Percentiles rank a stretch among this genome's conserved stretches.
These are phyloP conservation scores for Suhomyces kunorum DNA, from an alignment of 1,139 yeast genomes.

Conservation along the genomic window DNA sequence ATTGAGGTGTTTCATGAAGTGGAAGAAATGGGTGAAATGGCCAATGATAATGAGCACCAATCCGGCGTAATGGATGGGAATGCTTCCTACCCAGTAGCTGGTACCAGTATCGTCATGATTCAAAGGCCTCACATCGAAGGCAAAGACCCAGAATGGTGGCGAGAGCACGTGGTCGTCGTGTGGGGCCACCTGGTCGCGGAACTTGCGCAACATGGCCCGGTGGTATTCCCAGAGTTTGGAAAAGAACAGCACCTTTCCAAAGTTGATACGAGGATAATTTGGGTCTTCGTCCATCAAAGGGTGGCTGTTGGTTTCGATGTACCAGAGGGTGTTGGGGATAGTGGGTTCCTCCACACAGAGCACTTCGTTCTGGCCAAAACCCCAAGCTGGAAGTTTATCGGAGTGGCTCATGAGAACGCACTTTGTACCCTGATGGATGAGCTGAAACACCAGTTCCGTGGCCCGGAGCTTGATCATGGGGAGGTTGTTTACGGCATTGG, in stretches of 20 bases:
- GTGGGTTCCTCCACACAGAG: constrained; percentile 69
- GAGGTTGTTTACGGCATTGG: constrained; percentile 31
- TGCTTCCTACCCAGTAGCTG: constrained; percentile 40
- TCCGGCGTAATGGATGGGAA: constrained; percentile 34
- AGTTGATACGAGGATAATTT: constrained; percentile 30
- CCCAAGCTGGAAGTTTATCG: constrained; percentile 68
- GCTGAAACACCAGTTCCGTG: constrained; percentile 56
- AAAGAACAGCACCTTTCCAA: constrained; percentile 23
- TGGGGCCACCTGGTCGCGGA: constrained; percentile 28
- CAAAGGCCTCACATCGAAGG: constrained; percentile 30
- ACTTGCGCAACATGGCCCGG: constrained; percentile 34
- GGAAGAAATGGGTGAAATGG: constrained; percentile 22
- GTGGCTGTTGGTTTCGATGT: constrained; percentile 61
- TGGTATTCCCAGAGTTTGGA: constrained; percentile 38
- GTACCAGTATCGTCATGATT: constrained; percentile 33
- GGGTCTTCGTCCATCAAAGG: constrained; percentile 42
- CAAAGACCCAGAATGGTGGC: constrained; percentile 45
- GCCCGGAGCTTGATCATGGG: constrained; percentile 49
- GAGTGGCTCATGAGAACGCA: constrained; percentile 68
- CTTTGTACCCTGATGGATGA: constrained; percentile 57
- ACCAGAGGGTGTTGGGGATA: constrained; percentile 61
- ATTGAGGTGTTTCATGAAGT: constrained; percentile 30
- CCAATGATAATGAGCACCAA: constrained; percentile 25
- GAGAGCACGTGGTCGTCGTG: constrained; percentile 9
- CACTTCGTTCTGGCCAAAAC: constrained; percentile 70